phyloP scores from a whole-genome alignment of 306 rosid genomes.

The Gastrolobium villosum region DNA sequence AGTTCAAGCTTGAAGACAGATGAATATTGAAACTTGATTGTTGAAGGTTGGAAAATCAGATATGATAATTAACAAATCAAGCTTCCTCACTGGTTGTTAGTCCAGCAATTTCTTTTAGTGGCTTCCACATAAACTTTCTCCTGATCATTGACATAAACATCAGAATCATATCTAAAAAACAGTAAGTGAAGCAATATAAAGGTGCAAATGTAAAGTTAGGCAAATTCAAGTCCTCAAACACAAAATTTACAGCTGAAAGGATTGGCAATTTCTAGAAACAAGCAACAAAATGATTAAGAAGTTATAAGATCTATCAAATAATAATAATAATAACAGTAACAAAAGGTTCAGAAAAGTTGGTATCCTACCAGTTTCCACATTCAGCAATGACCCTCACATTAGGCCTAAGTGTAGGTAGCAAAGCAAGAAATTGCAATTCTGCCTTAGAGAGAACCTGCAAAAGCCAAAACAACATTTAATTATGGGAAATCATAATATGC shows the following conservation, averaged over 20 bases:
- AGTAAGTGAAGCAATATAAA: slow-evolving; percentile 9
- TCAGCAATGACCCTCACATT: slow-evolving; percentile 95
- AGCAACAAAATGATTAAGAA: slow-evolving; percentile 2
- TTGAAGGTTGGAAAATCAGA: slow-evolving; percentile 13
- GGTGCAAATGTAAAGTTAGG: too few species aligned
- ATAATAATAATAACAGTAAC: not conserved
- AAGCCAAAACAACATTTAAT: slow-evolving; percentile 14
- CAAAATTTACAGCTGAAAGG: slow-evolving; percentile 5
- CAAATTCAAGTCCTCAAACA: slow-evolving; percentile 16
- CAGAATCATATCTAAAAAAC: not conserved
- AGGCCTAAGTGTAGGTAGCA: slow-evolving; percentile 85
- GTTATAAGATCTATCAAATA: not conserved
- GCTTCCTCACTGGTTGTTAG: slow-evolving; percentile 54
- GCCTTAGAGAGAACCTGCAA: slow-evolving; percentile 89
- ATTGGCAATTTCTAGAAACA: not conserved
- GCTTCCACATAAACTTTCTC: slow-evolving; percentile 93
- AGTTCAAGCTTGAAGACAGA: slow-evolving; percentile 28
- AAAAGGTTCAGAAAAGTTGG: not conserved
- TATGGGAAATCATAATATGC: not conserved
- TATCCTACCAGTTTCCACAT: slow-evolving; percentile 87
- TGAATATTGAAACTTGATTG: slow-evolving; percentile 4
- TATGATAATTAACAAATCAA: slow-evolving; percentile 38
- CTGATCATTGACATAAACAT: slow-evolving; percentile 53
- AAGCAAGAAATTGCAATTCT: slow-evolving; percentile 90
- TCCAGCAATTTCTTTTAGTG: slow-evolving; percentile 85